Base-by-base conservation (phyloP, 192 early-diverging fungal genomes). In the Dissophora globulifera region DNA sequence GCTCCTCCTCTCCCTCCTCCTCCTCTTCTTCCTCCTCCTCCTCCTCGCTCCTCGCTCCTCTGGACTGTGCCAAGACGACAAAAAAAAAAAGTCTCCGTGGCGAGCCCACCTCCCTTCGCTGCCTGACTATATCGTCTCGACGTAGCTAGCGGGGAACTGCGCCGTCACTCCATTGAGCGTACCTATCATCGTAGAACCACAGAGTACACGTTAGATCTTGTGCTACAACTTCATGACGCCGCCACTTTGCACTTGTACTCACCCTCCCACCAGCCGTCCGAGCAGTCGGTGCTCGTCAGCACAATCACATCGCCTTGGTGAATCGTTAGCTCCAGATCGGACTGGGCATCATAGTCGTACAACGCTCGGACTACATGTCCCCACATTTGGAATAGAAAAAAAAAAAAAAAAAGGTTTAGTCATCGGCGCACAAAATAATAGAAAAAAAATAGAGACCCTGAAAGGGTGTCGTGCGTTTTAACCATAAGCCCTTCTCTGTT, bases 261-360 rank as follows among this genome's bases (percentile, higher is more conserved):
- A 85, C 86, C 86, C 78, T 88, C 80, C 84, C 84, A 88, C 86
- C 86, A 88, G 2, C 85, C 85, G 22, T 78, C 75, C 19, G 68
- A 84, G 43, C 83, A 81, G 50, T 84, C 82, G 25, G 68, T 79
- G 29, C 79, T 83, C 4, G 78, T 84, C 6, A 88, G 67, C 3
- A 69, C 33, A 45, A 88, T 82, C 3, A 64, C 58, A 27, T 88
- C 86, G 0, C 81, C 81, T 63, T 81, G 61, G 16, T 53, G 78
- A 32, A 88, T 72, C 10, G 81, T 70, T 12, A 88, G 62, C 49
- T 88, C 86, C 27, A 85, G 80, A 32, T 63, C 67, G n/a, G 78
- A 79, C 41, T 81, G 82, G 12, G 78, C 85, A 50, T 81, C 75
- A 66, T 82, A 88, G 54, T 88, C 84, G 55, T 86, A 88, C 7